A percentile compares a stretch with the other conserved stretches of the same genome.
Conservation (phyloP, 2,329 filamentous ascomycete genomes). For the Phialophora tarda region DNA sequence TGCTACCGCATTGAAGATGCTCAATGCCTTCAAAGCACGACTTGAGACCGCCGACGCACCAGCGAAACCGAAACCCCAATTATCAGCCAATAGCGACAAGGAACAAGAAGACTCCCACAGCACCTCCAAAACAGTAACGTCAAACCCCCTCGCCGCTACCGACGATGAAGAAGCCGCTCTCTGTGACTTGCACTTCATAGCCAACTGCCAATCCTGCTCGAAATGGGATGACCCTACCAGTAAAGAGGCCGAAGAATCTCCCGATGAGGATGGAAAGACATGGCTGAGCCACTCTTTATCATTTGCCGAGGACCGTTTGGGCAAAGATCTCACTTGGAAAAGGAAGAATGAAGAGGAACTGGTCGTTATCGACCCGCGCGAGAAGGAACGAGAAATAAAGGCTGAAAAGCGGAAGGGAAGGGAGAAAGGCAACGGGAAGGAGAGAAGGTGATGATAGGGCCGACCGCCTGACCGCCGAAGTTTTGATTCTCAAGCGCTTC, state of each 20-base stretch:
- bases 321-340: conserved; percentile 89
- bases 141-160: not conserved
- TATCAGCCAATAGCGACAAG: conserved; percentile 30
- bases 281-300: conserved; percentile 88
- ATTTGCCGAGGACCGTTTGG: conserved; percentile 86
- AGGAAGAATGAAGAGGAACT: conserved; percentile 89
- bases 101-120: conserved; percentile 7
- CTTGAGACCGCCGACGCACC: conserved; percentile 59
- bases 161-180: conserved; percentile 71
- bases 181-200: conserved; percentile 95
- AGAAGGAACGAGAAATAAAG: conserved; percentile 73
- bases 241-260: conserved; percentile 61
- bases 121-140: conserved; percentile 18
- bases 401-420: conserved; percentile 52
- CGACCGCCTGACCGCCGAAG: not conserved
- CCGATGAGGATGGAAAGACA: conserved; percentile 59
- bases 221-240: conserved; percentile 73
- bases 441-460: not conserved
- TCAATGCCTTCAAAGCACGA: conserved; percentile 80
- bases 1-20: conserved; percentile 68
- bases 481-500: not conserved
- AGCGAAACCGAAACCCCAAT: conserved; percentile 35
- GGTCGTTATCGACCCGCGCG: conserved; percentile 89
- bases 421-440: conserved; percentile 10
- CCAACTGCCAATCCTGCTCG: conserved; percentile 88